phyloP scores from a whole-genome alignment of 352 stramenopile genomes.

The Pythium pectinolyticum region DNA sequence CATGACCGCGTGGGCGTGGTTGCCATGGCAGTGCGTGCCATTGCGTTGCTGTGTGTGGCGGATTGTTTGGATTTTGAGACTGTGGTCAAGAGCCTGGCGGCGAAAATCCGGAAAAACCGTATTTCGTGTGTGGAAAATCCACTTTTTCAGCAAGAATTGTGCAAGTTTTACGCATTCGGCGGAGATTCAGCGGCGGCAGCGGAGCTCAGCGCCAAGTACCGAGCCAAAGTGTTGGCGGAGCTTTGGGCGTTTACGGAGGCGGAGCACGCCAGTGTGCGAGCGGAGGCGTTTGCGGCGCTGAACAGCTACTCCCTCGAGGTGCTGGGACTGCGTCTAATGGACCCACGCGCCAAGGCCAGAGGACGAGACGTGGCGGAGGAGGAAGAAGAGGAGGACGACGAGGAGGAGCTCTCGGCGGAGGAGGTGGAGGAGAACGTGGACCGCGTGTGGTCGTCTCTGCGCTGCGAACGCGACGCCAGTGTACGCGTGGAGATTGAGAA shows the following conservation, averaged over 20 bases:
- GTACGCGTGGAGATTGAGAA: slow-evolving; percentile 45
- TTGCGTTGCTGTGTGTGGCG: slow-evolving; percentile 49
- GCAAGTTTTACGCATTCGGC: slow-evolving; percentile 47
- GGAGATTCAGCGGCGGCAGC: slow-evolving; percentile 17
- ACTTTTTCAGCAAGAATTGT: slow-evolving; percentile 61
- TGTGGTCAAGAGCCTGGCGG: slow-evolving; percentile 68
- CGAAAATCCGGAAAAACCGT: slow-evolving; percentile 71
- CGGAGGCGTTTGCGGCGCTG: slow-evolving; percentile 43
- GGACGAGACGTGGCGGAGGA: slow-evolving; percentile 17
- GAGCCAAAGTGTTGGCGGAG: slow-evolving; percentile 43
- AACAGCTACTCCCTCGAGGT: slow-evolving; percentile 44
- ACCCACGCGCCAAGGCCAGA: not conserved
- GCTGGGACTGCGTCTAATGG: slow-evolving; percentile 38
- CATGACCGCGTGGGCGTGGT: slow-evolving; percentile 49
- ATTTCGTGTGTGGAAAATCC: slow-evolving; percentile 42
- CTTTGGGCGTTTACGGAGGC: slow-evolving; percentile 51
- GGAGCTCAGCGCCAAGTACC: slow-evolving; percentile 50
- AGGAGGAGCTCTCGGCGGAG: slow-evolving; percentile 34
- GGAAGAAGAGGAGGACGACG: slow-evolving; percentile 38
- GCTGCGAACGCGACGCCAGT: slow-evolving; percentile 32
- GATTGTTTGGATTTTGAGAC: slow-evolving; percentile 80
- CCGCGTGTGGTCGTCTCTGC: slow-evolving; percentile 40
- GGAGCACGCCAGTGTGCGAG: slow-evolving; percentile 38
- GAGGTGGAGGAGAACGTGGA: slow-evolving; percentile 51
- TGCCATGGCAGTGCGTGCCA: slow-evolving; percentile 64